Conservation (phyloP, 139 green algal species). For the Chlamydomonas sphaeroides region DNA sequence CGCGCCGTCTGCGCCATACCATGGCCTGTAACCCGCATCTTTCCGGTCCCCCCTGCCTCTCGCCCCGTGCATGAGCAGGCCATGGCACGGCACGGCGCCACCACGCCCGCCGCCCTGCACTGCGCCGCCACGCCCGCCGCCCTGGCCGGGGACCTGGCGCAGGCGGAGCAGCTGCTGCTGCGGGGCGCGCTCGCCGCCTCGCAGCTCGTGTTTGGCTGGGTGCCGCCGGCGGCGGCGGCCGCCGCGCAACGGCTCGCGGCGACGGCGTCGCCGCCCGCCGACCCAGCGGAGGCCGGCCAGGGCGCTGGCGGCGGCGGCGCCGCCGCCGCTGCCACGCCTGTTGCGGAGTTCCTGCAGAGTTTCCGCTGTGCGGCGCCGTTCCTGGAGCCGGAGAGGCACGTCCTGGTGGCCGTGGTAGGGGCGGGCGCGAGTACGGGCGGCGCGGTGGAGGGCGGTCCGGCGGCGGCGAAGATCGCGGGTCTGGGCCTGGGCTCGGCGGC, state of each 20-base stretch:
- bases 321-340: background rate
- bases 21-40: background rate
- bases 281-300: background rate
- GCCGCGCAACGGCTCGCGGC: background rate
- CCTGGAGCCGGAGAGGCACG: background rate
- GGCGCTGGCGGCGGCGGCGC: no score
- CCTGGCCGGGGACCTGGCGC: conserved; percentile 4
- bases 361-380: background rate
- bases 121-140: conserved; percentile 4
- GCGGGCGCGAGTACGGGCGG: background rate
- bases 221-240: background rate
- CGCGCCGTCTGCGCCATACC: no score
- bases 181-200: conserved; percentile 9
- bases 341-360: background rate
- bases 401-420: conserved; percentile 2
- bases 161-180: conserved; percentile 29
- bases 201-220: background rate
- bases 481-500: background rate
- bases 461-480: background rate
- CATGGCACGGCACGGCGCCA: conserved; percentile 11
- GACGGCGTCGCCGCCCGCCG: background rate
- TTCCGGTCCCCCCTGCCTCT: background rate
- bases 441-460: background rate
- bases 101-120: conserved; percentile 13
- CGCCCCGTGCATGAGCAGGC: background rate